Base-by-base conservation (phyloP, 352 stramenopile genomes). In the Globisporangium middletonii region DNA sequence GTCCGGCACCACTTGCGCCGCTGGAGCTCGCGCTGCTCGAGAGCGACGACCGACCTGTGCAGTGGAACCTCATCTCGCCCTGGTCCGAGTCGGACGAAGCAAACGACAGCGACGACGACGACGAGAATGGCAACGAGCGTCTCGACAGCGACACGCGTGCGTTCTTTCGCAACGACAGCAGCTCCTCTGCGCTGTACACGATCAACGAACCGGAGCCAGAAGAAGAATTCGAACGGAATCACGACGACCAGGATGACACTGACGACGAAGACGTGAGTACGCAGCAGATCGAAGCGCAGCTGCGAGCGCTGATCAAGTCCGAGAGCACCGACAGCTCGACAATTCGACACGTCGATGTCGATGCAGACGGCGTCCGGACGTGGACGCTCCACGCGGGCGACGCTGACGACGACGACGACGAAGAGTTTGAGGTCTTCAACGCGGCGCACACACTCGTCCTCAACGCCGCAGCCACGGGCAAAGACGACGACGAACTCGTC, bases 21-120 rank as follows among this genome's bases (percentile, higher is more conserved):
- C 51, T 55, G 1, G 9, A 38, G 4, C 27, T 64, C 0, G 28
- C 30, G 15, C 30, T 63, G 26, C 13, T 58, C 7, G 52, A 59
- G 13, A 28, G 19, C 41, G 37, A 37, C 7, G 45, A 41, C 19
- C 44, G 8, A 37, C 37, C 26, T 0, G 35, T 67, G 37, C 66
- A 72, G 43, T 83, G 68, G 70, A 64, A 57, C 45, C 64, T 89
- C 48, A 73, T 89, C 33, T 89, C 79, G 30, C 79, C 79, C 13
- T 83, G 67, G 57, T 86, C 72, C 9, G 65, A 71, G 46, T 55
- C 46, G 5, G 37, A 50, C 15, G 44, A 64, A 8, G 37, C 51
- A 5, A 18, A 46, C n/a, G 50, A 55, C 9, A 18, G 30, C 3
- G 52, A 60, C 23, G 35, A 50, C 13, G 35, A 37, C 23, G 54